phyloP scores from a whole-genome alignment of 2,329 filamentous ascomycete genomes.

The Fonsecaea nubica region DNA sequence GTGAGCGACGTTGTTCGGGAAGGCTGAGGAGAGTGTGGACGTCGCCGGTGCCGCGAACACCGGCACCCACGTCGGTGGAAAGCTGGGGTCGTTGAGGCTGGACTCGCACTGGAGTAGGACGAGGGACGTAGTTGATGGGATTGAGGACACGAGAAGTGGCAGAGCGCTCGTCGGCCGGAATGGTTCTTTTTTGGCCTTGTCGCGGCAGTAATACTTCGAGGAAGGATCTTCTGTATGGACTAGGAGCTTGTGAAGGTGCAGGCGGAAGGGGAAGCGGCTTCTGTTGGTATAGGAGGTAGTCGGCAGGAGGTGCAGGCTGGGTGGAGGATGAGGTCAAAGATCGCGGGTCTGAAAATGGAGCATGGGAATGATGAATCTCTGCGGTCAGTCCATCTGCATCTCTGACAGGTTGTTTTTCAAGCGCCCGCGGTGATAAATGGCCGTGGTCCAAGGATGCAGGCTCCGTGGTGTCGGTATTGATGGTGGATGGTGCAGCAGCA shows the following conservation, averaged over 20 bases:
- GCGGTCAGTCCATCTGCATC: conserved; percentile 29
- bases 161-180: conserved; percentile 37
- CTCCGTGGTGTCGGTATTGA: conserved; percentile 36
- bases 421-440: conserved; percentile 48
- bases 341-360: conserved; percentile 30
- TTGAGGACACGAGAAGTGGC: conserved; percentile 64
- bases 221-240: conserved; percentile 36
- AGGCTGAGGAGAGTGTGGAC: conserved; percentile 60
- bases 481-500: conserved; percentile 17
- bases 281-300: conserved; percentile 13
- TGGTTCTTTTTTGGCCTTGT: conserved; percentile 35
- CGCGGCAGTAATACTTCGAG: conserved; percentile 39
- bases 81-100: conserved; percentile 40
- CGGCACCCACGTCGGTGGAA: conserved; percentile 41
- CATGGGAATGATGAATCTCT: conserved; percentile 12
- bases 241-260: conserved; percentile 42
- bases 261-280: conserved; percentile 32
- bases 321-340: conserved; percentile 32
- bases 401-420: conserved; percentile 44
- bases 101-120: conserved; percentile 57
- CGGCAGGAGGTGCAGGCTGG: conserved; percentile 4
- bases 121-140: conserved; percentile 66
- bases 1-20: conserved; percentile 62
- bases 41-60: conserved; percentile 56
- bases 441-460: conserved; percentile 22